Conservation (phyloP, 1,284 basidiomycete species). For the Tylopilus orsonianus region DNA sequence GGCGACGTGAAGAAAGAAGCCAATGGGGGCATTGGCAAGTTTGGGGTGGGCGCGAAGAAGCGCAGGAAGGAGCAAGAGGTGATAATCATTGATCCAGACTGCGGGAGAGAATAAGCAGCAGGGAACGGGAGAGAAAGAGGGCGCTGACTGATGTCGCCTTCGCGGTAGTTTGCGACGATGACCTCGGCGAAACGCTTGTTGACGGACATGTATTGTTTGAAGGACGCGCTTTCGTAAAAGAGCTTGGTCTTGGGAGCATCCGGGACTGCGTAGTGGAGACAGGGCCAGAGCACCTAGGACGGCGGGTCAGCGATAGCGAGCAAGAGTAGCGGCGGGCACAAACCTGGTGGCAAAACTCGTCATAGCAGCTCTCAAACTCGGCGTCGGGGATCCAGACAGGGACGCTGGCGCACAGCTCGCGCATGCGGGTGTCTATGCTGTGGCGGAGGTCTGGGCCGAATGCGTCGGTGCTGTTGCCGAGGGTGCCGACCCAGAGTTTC, state of each 20-base stretch:
- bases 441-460: constrained; percentile 56
- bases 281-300: constrained; percentile 78
- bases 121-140: neutral
- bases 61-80: constrained; percentile 80
- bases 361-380: constrained; percentile 78
- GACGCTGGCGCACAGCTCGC: constrained; percentile 53
- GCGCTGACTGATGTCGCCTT: constrained; percentile 71
- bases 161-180: constrained; percentile 71
- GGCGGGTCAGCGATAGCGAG: neutral
- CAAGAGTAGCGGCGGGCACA: too few species aligned
- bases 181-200: constrained; percentile 83
- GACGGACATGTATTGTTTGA: constrained; percentile 77
- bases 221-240: constrained; percentile 77
- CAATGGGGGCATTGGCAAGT: constrained; percentile 69
- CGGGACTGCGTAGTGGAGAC: constrained; percentile 82
- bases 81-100: constrained; percentile 85
- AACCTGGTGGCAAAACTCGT: constrained; percentile 85
- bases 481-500: constrained; percentile 80
- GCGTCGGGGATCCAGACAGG: constrained; percentile 82
- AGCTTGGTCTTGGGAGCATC: constrained; percentile 83
- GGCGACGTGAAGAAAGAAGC: constrained; percentile 88
- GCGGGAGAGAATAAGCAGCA: neutral
- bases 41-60: constrained; percentile 58
- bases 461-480: constrained; percentile 66
- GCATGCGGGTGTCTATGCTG: constrained; percentile 62